A percentile compares a stretch with the other conserved stretches of the same genome.
Evolutionary conservation across 2,329 filamentous ascomycete genomes (phyloP).

Genomic region (Rhexocercosporidium sp.): DNA sequence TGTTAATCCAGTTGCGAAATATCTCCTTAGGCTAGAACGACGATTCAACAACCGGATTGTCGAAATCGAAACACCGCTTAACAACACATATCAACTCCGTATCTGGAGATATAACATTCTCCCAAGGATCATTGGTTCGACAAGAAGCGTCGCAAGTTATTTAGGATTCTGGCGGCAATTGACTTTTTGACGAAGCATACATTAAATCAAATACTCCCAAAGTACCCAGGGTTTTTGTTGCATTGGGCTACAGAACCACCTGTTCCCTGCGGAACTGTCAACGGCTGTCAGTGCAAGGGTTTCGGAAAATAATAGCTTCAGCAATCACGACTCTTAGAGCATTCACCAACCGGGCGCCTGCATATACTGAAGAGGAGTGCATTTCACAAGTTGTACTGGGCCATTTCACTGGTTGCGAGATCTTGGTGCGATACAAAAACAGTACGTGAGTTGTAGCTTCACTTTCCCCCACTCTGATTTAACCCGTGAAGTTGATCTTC

Average conservation of each 20-base stretch:
- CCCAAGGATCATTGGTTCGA: neutral
- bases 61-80: constrained; percentile 15
- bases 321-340: constrained; percentile 23
- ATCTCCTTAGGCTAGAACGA: neutral
- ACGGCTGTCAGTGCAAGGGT: constrained; percentile 33
- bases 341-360: constrained; percentile 24
- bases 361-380: constrained; percentile 28
- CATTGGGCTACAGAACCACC: constrained; percentile 25
- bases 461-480: constrained; percentile 1
- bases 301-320: constrained; percentile 31
- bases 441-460: constrained; percentile 20
- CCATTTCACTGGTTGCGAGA: constrained; percentile 13
- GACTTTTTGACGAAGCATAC: neutral
- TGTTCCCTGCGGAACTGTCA: constrained; percentile 29
- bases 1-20: neutral
- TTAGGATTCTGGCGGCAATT: neutral
- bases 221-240: constrained; percentile 1
- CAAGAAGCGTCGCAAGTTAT: constrained; percentile 1
- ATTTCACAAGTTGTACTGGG: constrained; percentile 15
- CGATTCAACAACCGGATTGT: neutral
- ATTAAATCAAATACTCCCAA: constrained; percentile 14
- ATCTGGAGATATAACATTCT: neutral
- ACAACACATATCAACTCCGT: constrained; percentile 1
- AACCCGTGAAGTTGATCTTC: constrained; percentile 9
- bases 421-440: neutral